Percentiles rank a stretch among this genome's conserved stretches.
These are phyloP conservation scores for Asterochloris sp. DNA, from an alignment of 139 green algal genomes.

Conservation along the genomic window DNA sequence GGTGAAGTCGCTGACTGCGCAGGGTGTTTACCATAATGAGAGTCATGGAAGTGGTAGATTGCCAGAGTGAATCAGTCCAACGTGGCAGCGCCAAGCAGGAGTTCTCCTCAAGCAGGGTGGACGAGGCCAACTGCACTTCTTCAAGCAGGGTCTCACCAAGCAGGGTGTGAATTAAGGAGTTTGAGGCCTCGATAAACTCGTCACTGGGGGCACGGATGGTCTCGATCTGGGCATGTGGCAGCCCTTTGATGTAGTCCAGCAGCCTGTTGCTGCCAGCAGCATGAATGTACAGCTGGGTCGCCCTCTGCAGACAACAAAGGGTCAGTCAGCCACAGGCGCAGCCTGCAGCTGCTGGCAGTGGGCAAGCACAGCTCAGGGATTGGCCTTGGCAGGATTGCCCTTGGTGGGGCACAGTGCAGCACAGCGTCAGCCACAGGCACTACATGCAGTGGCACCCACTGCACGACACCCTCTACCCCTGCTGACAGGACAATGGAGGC, in stretches of 20 bases:
- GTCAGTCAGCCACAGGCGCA: slow-evolving; percentile 12
- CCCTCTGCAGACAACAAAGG: not conserved
- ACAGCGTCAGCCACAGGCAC: not conserved
- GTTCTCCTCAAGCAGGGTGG: not conserved
- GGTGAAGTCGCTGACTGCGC: not conserved
- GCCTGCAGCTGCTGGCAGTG: not conserved
- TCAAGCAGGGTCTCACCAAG: slow-evolving; percentile 37
- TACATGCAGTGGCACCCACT: no score
- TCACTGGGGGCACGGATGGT: slow-evolving; percentile 41
- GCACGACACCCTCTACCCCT: no score
- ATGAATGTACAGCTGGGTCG: slow-evolving; percentile 3
- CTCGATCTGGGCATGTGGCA: slow-evolving; percentile 48
- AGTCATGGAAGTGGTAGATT: not conserved
- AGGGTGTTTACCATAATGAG: not conserved
- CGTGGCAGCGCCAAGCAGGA: not conserved
- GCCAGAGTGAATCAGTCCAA: not conserved
- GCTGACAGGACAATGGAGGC: no score
- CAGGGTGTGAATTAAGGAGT: slow-evolving; percentile 72
- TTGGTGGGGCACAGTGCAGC: not conserved
- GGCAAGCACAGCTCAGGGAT: not conserved
- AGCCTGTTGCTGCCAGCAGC: slow-evolving; percentile 25
- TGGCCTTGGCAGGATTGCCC: not conserved
- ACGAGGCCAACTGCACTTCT: not conserved
- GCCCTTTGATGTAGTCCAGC: slow-evolving; percentile 72
- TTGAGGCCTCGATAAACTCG: slow-evolving; percentile 85